A percentile compares a stretch with the other conserved stretches of the same genome.
Evolutionary conservation across 257 asterid species (phyloP).

Genomic region (Penstemon davidsonii): DNA sequence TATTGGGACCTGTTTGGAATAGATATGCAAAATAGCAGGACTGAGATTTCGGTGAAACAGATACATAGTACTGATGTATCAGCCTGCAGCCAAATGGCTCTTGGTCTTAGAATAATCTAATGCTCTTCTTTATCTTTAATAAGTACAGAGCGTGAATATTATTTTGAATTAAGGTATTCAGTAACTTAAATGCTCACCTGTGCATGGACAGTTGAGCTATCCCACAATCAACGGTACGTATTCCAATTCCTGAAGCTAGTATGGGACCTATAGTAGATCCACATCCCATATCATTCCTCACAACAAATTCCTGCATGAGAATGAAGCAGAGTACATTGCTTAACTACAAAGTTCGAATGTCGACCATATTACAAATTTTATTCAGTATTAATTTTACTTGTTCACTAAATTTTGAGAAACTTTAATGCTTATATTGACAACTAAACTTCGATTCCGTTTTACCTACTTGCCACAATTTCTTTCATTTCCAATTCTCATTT

Average conservation of each 20-base stretch:
- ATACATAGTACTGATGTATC: neutral
- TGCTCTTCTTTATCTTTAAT: constrained; percentile 3
- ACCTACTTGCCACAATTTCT: neutral
- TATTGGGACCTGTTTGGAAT: neutral
- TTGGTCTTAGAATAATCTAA: neutral
- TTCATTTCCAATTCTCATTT: no score
- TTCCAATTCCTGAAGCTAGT: constrained; percentile 95
- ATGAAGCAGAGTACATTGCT: constrained; percentile 13
- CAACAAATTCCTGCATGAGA: constrained; percentile 74
- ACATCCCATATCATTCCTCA: constrained; percentile 97
- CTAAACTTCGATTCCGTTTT: neutral
- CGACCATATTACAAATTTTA: constrained; percentile 9
- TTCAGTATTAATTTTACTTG: constrained; percentile 7
- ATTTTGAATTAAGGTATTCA: neutral
- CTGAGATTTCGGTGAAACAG: neutral
- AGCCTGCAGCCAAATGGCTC: neutral
- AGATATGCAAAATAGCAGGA: neutral
- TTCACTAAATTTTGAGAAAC: neutral
- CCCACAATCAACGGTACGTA: constrained; percentile 98
- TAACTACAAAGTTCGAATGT: constrained; percentile 1
- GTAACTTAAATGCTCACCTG: constrained; percentile 49
- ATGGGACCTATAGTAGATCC: constrained; percentile 99
- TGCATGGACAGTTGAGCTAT: constrained; percentile 99
- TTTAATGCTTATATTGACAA: neutral
- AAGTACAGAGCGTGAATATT: neutral